A percentile compares a stretch with the other conserved stretches of the same genome.
Conservation (phyloP, 441 rosid genomes). For the Rhodomyrtus psidioides region DNA sequence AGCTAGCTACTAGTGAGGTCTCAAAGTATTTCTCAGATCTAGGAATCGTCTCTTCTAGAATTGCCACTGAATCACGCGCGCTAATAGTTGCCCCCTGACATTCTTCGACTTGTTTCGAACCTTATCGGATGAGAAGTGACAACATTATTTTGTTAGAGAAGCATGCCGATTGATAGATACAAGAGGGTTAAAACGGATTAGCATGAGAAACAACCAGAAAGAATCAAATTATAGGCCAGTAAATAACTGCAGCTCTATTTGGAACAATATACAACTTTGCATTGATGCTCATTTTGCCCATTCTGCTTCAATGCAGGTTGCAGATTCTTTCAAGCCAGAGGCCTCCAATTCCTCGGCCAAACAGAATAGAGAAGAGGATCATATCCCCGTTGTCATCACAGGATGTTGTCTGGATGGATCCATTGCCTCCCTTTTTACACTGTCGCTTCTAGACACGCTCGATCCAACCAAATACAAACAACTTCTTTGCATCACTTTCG, state of each 20-base stretch:
- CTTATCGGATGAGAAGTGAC: neutral
- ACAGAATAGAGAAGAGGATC: neutral
- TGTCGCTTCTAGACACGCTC: slow-evolving; percentile 41
- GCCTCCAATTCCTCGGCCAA: neutral
- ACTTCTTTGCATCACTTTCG: slow-evolving; percentile 65
- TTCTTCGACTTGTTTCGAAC: neutral
- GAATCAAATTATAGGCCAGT: neutral
- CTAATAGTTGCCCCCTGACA: neutral
- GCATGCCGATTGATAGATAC: neutral
- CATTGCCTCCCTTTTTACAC: slow-evolving; percentile 63
- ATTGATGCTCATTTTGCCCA: neutral
- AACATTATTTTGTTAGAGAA: neutral
- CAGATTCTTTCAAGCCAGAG: neutral
- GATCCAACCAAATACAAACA: slow-evolving; percentile 3
- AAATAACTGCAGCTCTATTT: neutral
- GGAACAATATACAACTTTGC: neutral
- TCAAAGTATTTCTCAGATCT: neutral
- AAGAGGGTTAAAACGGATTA: neutral
- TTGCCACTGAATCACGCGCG: neutral
- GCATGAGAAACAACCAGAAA: neutral
- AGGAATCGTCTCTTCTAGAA: neutral
- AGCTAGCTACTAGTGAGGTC: neutral
- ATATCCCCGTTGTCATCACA: slow-evolving; percentile 28
- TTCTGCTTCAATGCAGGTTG: neutral
- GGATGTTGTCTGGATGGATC: slow-evolving; percentile 59